Conservation (phyloP, 345 rosid species). For the Eucalyptus tenuipes region DNA sequence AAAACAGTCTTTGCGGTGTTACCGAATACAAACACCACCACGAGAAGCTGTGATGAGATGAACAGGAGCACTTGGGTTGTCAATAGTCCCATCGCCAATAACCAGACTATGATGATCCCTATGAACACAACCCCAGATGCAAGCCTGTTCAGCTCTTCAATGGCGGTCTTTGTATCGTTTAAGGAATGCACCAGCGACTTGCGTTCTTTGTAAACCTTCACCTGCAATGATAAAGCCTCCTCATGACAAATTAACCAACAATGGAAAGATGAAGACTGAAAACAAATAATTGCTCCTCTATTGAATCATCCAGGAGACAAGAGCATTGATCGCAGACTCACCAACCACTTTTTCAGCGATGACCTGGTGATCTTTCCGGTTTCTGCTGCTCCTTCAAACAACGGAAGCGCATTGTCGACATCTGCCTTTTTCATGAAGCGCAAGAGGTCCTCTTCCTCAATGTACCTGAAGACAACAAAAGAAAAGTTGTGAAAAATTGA, state of each 20-base stretch:
- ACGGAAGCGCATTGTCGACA: slow-evolving; percentile 22
- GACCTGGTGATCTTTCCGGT: slow-evolving; percentile 3
- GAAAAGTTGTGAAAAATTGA: neutral
- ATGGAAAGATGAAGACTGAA: neutral
- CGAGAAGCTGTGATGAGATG: slow-evolving; percentile 36
- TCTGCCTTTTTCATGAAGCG: slow-evolving; percentile 46
- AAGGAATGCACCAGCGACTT: slow-evolving; percentile 42
- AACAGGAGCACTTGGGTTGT: slow-evolving; percentile 35
- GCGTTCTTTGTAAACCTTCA: slow-evolving; percentile 37
- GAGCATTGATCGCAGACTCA: neutral
- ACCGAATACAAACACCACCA: slow-evolving; percentile 36
- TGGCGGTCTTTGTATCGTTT: slow-evolving; percentile 49
- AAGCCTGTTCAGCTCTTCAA: slow-evolving; percentile 49
- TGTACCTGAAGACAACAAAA: slow-evolving; percentile 14
- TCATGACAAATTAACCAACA: no score
- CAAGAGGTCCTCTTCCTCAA: slow-evolving; percentile 51
- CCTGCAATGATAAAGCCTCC: slow-evolving; percentile 7
- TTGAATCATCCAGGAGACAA: neutral
- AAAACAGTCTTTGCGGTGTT: slow-evolving; percentile 37
- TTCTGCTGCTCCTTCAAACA: slow-evolving; percentile 47
- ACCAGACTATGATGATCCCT: slow-evolving; percentile 18
- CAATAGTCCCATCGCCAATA: slow-evolving; percentile 33
- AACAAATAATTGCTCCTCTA: neutral
- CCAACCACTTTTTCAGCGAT: slow-evolving; percentile 45
- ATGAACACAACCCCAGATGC: slow-evolving; percentile 16